Percentiles rank a stretch among this genome's conserved stretches.
Conservation (phyloP, 108 stramenopile species). For the Thalassiosira profunda region DNA sequence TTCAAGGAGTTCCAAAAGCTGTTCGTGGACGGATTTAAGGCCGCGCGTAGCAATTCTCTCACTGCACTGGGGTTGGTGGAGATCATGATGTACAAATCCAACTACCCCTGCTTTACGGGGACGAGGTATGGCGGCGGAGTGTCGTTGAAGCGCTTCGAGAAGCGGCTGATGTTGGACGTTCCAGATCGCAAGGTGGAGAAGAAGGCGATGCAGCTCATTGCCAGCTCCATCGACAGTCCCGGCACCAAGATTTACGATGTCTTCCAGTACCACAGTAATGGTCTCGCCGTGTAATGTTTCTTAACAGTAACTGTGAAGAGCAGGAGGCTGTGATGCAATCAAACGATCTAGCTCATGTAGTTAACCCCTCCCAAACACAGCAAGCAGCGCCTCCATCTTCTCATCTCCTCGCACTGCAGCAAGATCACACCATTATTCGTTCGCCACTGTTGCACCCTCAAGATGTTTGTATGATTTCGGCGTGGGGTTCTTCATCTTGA, state of each 20-base stretch:
- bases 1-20: slow-evolving; percentile 87
- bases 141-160: slow-evolving; percentile 75
- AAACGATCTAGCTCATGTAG: too few species aligned
- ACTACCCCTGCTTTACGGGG: slow-evolving; percentile 95
- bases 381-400: too few species aligned
- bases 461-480: too few species aligned
- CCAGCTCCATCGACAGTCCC: slow-evolving; percentile 55
- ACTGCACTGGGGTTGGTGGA: slow-evolving; percentile 94
- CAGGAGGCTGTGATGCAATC: too few species aligned
- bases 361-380: too few species aligned
- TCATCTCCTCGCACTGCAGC: too few species aligned
- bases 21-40: slow-evolving; percentile 86
- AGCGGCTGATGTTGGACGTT: slow-evolving; percentile 82
- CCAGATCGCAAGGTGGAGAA: slow-evolving; percentile 74
- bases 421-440: too few species aligned
- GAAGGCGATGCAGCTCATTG: slow-evolving; percentile 69
- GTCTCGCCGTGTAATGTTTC: slow-evolving; percentile 43
- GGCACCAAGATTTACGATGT: slow-evolving; percentile 76
- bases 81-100: slow-evolving; percentile 97
- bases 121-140: slow-evolving; percentile 77
- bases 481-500: background rate
- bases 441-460: too few species aligned
- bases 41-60: slow-evolving; percentile 78
- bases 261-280: slow-evolving; percentile 59
- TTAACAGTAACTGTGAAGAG: too few species aligned